These are phyloP conservation scores for Yarrowia sp. DNA, from an alignment of 805 yeast species.

Conservation along the genomic window DNA sequence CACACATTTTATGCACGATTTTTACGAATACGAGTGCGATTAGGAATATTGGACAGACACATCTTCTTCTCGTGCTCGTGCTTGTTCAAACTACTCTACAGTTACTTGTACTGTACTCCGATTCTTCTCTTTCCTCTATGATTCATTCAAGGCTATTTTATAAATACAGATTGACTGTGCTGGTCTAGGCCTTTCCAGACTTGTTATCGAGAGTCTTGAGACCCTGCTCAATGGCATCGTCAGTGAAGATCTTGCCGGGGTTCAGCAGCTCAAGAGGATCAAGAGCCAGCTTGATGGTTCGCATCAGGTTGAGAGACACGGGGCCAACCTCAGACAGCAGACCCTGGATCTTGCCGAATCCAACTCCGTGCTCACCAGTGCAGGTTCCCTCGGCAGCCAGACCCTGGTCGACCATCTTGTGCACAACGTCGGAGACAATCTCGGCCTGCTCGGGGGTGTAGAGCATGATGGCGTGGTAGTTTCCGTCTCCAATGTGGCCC, in stretches of 20 bases:
- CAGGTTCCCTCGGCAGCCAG: conserved; percentile 79
- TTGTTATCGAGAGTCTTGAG: conserved; percentile 15
- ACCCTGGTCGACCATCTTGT: conserved; percentile 70
- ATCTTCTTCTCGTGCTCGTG: too few relatives aligned
- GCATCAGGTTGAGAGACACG: conserved; percentile 73
- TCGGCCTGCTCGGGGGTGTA: conserved; percentile 52
- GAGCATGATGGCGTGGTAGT: conserved; percentile 69
- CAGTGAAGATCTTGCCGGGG: conserved; percentile 74
- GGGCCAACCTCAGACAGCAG: conserved; percentile 69
- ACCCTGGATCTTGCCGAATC: conserved; percentile 70
- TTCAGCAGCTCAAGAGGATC: conserved; percentile 78
- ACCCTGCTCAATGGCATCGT: conserved; percentile 41
- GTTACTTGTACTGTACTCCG: too few relatives aligned
- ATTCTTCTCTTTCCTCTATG: too few relatives aligned
- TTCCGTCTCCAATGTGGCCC: conserved; percentile 88
- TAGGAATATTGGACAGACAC: too few relatives aligned
- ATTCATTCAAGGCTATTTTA: not conserved
- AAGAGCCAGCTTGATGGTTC: conserved; percentile 70
- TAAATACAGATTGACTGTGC: conserved; percentile 12
- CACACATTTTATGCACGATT: too few relatives aligned
- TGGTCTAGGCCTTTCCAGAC: conserved; percentile 25
- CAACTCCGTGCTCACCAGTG: conserved; percentile 89
- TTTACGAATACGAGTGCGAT: too few relatives aligned
- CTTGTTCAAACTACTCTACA: too few relatives aligned
- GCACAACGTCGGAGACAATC: conserved; percentile 59